A percentile compares a stretch with the other conserved stretches of the same genome.
phyloP scores from a whole-genome alignment of 108 stramenopile genomes.

The Cyclotella kingstonii region DNA sequence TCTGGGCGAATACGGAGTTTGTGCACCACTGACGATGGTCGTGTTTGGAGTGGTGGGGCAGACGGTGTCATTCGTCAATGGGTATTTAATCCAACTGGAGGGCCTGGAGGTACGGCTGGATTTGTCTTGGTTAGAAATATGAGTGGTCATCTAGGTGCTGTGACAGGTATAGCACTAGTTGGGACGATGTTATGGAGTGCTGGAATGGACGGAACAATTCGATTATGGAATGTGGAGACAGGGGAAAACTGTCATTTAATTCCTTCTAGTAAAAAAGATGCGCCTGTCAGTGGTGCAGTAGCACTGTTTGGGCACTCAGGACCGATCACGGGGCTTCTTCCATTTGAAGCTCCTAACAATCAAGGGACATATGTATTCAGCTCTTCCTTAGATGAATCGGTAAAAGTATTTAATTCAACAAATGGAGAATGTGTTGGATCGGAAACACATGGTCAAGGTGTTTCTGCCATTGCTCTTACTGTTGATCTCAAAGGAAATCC shows the following conservation, averaged over 20 bases:
- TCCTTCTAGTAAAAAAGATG: constrained; percentile 34
- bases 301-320: constrained; percentile 56
- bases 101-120: constrained; percentile 35
- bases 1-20: constrained; percentile 43
- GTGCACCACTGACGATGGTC: constrained; percentile 55
- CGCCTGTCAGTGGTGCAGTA: neutral
- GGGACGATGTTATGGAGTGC: constrained; percentile 59
- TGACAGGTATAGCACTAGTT: constrained; percentile 66
- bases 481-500: constrained; percentile 56
- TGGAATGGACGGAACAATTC: constrained; percentile 71
- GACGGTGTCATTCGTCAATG: constrained; percentile 76
- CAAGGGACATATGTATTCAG: constrained; percentile 70
- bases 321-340: constrained; percentile 66
- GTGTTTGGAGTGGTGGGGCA: constrained; percentile 58
- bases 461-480: constrained; percentile 70
- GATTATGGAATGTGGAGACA: constrained; percentile 70
- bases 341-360: constrained; percentile 48
- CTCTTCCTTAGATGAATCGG: constrained; percentile 72
- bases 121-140: constrained; percentile 58
- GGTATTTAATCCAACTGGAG: constrained; percentile 50
- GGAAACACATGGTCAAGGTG: constrained; percentile 75
- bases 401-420: constrained; percentile 81
- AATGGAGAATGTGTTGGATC: constrained; percentile 80
- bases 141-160: constrained; percentile 72
- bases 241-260: constrained; percentile 35